Evolutionary conservation across 257 asterid genomes (phyloP), one percentile per base, ranked within the genome.

Genomic region (Paulownia fortunei): DNA sequence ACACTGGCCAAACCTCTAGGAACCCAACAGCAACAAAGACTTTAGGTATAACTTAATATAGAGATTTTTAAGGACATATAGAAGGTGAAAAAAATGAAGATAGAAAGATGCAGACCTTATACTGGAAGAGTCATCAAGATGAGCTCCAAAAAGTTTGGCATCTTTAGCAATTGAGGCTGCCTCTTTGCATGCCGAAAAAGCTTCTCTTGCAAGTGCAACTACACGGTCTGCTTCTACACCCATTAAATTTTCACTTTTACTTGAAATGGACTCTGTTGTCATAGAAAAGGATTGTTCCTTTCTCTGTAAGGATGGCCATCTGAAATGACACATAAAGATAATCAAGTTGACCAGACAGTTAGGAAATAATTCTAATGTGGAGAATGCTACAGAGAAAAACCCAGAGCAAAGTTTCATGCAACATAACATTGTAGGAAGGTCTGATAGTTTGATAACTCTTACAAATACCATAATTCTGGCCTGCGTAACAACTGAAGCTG

Each of bases 401-500:
- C 18, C 16, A 1, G 34, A 49, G 61, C 32, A 61, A 30, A 9
- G 27, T 39, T 61, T 26, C 34, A 36, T 4, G 60, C 21, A 49
- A 69, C 56, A 73, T 37, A 64, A 46, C 4, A 76, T 56, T 13
- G 32, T 21, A 68, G 61, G 44, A 68, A 67, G 83, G 81, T 82
- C 27, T 49, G 69, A 75, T 76, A 66, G 86, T 86, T 69, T 51
- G 78, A 88, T 58, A 66, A 81, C 83, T 92, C 97, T 92, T 94
- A 94, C 98, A 81, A 87, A 86, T 90, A 86, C 90, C 94, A 89
- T 69, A 86, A 84, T 72, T 86, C 92, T 79, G 94, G 92, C 83
- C 72, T 81, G 56, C 41, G 87, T 79, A 82, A 87, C 69, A 86
- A 78, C 85, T 85, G 91, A 54, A 65, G 56, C 73, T 81, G 88